Evolutionary conservation across 1,284 basidiomycete genomes (phyloP), one percentile per base, ranked within the genome.

Genomic region (Cryptococcus maquisensis): DNA sequence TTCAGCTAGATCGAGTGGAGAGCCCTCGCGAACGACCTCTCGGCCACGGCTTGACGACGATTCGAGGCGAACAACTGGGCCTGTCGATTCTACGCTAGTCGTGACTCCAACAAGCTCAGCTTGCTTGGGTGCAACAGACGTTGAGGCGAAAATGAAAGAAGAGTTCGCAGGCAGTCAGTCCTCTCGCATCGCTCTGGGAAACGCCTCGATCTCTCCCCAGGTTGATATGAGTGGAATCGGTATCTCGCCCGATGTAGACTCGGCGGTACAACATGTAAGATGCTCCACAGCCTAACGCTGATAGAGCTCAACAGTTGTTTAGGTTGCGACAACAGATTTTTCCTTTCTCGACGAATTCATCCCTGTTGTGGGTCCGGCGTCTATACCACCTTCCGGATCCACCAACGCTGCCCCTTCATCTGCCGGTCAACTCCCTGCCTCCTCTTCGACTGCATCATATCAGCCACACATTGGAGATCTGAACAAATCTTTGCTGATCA

Each of bases 321-420:
- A 36, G 18, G 16, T 42, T n/a, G 26, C 42, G 2, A 54, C 56
- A 13, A 57, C 60, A 35, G 60, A 62, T 44, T 54, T 62, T 32
- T 51, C 47, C 39, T 62, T 62, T 49, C 49, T 62, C 18, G 54
- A 59, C 40, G 52, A 59, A 20, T 58, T 59, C 44, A 56, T 62
- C 18, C 60, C 60, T 16, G 51, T 58, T 24, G 46, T 54, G 35
- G 47, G 51, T 18, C 51, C 51, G 4, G n/a, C 52, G 28, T 23
- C 47, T n/a, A 24, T 38, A 16, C 18, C 49, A 32, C 47, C 48
- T 6, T 59, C 51, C 21, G 47, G 36, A 9, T 42, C 32, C 18
- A 55, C 49, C 32, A 38, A 37, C 20, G 55, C 41, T n/a, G 32
- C 46, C 39, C 15, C 42, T 16, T 41, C 40, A 12, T 28, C 28